These are phyloP conservation scores for Aspergillus sclerotialis DNA, from an alignment of 2,329 filamentous ascomycete species.

Conservation along the genomic window DNA sequence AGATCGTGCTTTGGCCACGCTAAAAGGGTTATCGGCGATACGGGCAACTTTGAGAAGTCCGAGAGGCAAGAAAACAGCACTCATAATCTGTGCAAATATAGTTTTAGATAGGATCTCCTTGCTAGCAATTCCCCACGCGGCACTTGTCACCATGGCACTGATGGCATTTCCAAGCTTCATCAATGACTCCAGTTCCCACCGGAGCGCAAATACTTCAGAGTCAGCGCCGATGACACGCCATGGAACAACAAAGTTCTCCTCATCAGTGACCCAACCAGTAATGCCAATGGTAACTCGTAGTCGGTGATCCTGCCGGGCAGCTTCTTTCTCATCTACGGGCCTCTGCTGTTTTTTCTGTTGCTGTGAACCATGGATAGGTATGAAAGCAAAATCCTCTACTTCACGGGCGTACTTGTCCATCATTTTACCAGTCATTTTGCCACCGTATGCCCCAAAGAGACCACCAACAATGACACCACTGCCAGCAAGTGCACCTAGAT, in stretches of 20 bases:
- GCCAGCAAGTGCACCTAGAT: slow-evolving; percentile 73
- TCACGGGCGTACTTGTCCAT: slow-evolving; percentile 83
- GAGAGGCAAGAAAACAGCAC: slow-evolving; percentile 62
- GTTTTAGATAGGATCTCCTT: slow-evolving; percentile 67
- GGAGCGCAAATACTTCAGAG: slow-evolving; percentile 72
- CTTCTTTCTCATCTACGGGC: slow-evolving; percentile 35
- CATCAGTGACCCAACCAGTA: slow-evolving; percentile 70
- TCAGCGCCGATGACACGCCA: slow-evolving; percentile 71
- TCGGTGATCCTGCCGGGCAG: slow-evolving; percentile 51
- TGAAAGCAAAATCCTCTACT: slow-evolving; percentile 80
- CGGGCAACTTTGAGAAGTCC: slow-evolving; percentile 59
- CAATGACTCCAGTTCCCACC: slow-evolving; percentile 75
- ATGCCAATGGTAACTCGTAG: slow-evolving; percentile 78
- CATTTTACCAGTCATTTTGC: slow-evolving; percentile 74
- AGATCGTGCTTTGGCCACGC: slow-evolving; percentile 65
- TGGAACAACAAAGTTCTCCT: slow-evolving; percentile 64
- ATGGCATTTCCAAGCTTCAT: slow-evolving; percentile 72
- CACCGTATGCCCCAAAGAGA: slow-evolving; percentile 86
- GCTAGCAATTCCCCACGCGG: slow-evolving; percentile 70
- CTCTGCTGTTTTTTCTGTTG: too few relatives aligned
- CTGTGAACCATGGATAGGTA: slow-evolving; percentile 58
- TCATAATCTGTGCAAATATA: slow-evolving; percentile 59
- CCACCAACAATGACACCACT: slow-evolving; percentile 74
- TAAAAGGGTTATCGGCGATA: slow-evolving; percentile 75
- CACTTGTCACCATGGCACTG: slow-evolving; percentile 67